Evolutionary conservation across 148 eudicot species (phyloP), one percentile per base, ranked within the genome.

Genomic region (Limonium bicolor): DNA sequence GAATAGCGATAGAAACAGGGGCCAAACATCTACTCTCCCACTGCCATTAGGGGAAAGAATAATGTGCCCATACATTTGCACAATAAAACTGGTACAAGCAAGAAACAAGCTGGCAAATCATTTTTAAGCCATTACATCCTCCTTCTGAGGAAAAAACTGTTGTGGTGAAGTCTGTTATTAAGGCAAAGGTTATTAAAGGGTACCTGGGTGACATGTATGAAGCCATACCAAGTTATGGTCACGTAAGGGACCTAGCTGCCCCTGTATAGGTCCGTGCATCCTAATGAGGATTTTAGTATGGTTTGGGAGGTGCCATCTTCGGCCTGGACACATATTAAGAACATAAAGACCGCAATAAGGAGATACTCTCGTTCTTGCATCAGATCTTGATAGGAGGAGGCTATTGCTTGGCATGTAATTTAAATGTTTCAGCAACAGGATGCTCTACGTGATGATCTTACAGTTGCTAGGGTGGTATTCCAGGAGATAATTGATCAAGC

Each of bases 331-430:
- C 96, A 86, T 73, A 81, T 86, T 39, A 86, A 78, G 65, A 71
- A 78, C 62, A 86, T 86, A 62, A 86, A 86, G 66, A 82, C 69
- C 47, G 85, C 96, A 39, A 45, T 86, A 26, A 60, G 87, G 88
- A 62, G 54, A 82, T 56, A 78, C 78, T 71, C 84, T 86, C 50
- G 73, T 86, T 58, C 88, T 86, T 55, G 96, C 96, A 60, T 86
- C 96, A 38, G 94, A 86, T 65, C 96, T 94, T 60, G 96, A 86
- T 61, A 86, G 63, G 94, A 94, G 27, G 96, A 86, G 63, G 94
- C 96, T 20, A 86, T 86, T 59, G 94, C 96, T 32, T 86, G 96
- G 96, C 96, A 86, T 62, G 76, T 82, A 26, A 56, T 82, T 51
- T 93, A 86, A 71, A 78, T 78, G 85, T 55, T 86, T 68, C 70